Conservation (phyloP, 768 basidiomycete genomes). For the Tulasnella sp. region DNA sequence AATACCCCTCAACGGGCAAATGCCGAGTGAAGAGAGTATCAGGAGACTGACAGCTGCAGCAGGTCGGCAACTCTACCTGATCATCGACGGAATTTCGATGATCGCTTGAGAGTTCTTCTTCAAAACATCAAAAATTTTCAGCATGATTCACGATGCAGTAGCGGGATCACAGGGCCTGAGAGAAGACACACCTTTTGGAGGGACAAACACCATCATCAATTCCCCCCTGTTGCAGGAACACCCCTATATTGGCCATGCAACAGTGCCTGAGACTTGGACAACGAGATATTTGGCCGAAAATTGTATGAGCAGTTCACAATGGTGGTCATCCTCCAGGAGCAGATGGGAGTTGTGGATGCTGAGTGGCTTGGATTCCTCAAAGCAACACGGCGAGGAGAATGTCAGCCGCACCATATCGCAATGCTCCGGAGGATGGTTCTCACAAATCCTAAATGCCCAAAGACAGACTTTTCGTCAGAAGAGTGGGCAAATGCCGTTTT, state of each 20-base stretch:
- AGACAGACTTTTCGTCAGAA: constrained; percentile 24
- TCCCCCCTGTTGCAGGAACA: no score
- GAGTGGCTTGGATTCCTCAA: constrained; percentile 32
- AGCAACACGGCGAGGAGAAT: constrained; percentile 27
- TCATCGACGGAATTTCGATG: constrained; percentile 43
- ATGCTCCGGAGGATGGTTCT: constrained; percentile 29
- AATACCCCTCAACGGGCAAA: background rate
- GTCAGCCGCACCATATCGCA: constrained; percentile 27
- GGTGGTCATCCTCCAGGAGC: constrained; percentile 35
- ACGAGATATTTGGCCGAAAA: constrained; percentile 24
- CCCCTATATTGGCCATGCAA: background rate
- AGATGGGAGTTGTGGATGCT: constrained; percentile 32
- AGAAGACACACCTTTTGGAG: no score
- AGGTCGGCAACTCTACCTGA: constrained; percentile 23
- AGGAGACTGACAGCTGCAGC: background rate
- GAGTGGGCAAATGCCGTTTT: constrained; percentile 35
- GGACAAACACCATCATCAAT: no score
- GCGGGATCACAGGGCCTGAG: no score
- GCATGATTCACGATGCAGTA: no score
- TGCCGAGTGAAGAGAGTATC: background rate
- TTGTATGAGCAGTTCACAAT: constrained; percentile 31
- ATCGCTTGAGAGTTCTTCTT: constrained; percentile 20
- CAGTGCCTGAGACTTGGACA: background rate
- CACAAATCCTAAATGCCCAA: constrained; percentile 1
- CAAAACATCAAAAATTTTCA: no score